Evolutionary conservation across 164 flowering plant species (phyloP).

Genomic region (Annona cherimola): DNA sequence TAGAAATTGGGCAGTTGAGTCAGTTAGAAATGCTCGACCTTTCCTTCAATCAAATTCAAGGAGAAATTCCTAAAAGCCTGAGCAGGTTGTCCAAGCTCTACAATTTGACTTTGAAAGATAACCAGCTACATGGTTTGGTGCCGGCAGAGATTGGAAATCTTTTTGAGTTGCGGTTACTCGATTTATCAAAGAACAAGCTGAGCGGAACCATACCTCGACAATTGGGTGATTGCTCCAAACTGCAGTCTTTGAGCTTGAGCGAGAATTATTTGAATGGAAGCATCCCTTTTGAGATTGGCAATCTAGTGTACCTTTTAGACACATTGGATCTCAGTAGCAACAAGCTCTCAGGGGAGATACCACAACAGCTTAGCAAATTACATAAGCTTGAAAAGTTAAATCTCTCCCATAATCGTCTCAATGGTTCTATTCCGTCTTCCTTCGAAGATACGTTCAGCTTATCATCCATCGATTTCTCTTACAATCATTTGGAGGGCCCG

Average conservation of each 20-base stretch:
- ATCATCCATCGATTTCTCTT: conserved; percentile 8
- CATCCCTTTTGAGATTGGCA: conserved; percentile 10
- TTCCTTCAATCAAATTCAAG: conserved; percentile 11
- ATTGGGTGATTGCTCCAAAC: conserved; percentile 3
- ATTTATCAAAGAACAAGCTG: conserved; percentile 1
- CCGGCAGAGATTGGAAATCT: conserved; percentile 3
- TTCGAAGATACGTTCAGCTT: conserved; percentile 7
- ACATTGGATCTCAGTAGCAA: not conserved
- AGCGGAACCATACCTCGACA: not conserved
- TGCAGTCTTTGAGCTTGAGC: conserved; percentile 4
- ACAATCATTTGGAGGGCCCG: conserved; percentile 12
- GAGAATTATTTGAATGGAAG: conserved; percentile 5
- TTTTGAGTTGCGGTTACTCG: not conserved
- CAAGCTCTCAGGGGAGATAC: not conserved
- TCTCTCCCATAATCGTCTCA: conserved; percentile 17
- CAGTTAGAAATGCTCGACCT: conserved; percentile 8
- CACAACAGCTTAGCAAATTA: conserved; percentile 6
- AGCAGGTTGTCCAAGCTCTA: not conserved
- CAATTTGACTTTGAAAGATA: conserved; percentile 4
- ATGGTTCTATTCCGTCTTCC: conserved; percentile 16
- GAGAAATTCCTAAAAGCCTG: conserved; percentile 9
- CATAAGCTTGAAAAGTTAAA: conserved; percentile 4
- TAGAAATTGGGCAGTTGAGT: conserved; percentile 6
- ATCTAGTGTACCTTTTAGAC: not conserved
- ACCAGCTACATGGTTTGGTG: not conserved